Base-by-base conservation (phyloP, 257 asterid species). In the Nicotiana tabacum region DNA sequence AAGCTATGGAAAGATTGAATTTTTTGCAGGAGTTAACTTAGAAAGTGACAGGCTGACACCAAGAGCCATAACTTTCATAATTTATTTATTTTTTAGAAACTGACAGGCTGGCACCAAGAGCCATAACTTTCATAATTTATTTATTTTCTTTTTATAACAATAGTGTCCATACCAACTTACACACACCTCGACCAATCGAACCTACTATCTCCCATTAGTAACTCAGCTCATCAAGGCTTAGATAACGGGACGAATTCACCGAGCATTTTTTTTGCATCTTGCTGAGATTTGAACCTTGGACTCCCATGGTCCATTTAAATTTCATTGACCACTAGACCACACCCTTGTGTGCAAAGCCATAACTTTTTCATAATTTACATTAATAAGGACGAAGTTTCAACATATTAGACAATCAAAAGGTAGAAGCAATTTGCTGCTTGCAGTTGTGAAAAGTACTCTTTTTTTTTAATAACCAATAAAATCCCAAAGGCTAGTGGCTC, bases 1-100 rank as follows among this genome's bases (percentile, higher is more conserved):
- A 67, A 17, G 76, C 53, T 67, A 68, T 10, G 77, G n/a, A 68
- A 68, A 68, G 77, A 68, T 68, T 35, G 77, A 68, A 35, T 35
- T 68, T 55, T 68, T 18, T 35, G 9, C 77, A 68, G 77, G 77
- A 35, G 30, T 68, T 68, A 27, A 60, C 21, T 18, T 35, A 68
- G 77, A 29, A 68, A 67, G 16, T 35, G 77, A 67, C 77, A 35
- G 29, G 18, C 77, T 67, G 76, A 9, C 29, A 33, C 53, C 76
- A 67, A 67, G 53, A 67, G 35, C 35, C 76, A 4, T 17, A 48
- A 67, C 76, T 67, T 67, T 2, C 4, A 37, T 66, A 66, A 66
- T 66, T 66, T 66, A 65, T 65, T 65, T 29, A 13, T 65, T 30
- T 30, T 30, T 2, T 30, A 21, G 21, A 21, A 21, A 68, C 30